phyloP scores from a whole-genome alignment of 2,329 filamentous ascomycete genomes.

The Tolypocladium nubicola region DNA sequence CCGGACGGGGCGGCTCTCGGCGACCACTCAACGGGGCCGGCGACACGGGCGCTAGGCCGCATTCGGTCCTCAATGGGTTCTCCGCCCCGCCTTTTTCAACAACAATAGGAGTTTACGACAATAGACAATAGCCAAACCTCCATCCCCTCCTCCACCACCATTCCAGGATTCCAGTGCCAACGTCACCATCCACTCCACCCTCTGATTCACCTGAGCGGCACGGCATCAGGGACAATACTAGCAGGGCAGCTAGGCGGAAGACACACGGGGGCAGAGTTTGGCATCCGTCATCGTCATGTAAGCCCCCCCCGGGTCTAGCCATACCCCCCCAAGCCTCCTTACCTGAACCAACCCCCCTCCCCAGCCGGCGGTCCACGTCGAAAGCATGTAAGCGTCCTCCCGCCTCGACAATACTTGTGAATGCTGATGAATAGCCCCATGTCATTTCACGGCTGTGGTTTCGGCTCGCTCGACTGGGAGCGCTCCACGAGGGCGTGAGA shows the following conservation, averaged over 20 bases:
- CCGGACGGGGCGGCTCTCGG: not conserved
- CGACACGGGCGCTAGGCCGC: constrained; percentile 17
- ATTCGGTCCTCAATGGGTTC: constrained; percentile 15
- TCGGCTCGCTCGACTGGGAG: not conserved
- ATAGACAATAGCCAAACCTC: constrained; percentile 16
- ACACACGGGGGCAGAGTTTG: not conserved
- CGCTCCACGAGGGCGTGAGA: not conserved
- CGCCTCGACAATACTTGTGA: not conserved
- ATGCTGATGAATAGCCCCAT: not conserved
- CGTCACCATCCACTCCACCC: not conserved
- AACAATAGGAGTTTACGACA: constrained; percentile 18
- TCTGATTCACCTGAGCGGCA: not conserved
- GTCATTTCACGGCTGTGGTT: not conserved
- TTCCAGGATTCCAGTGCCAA: not conserved
- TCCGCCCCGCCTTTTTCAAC: constrained; percentile 12
- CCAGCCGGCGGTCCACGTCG: not conserved
- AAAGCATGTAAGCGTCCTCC: not conserved
- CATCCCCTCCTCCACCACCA: not conserved
- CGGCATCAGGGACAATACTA: not conserved
- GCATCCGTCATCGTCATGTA: not conserved
- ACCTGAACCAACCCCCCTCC: not conserved
- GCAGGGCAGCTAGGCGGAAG: not conserved
- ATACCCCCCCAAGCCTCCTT: not conserved
- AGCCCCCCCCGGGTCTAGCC: not conserved
- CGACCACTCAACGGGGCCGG: constrained; percentile 6